Conservation (phyloP, 2,329 filamentous ascomycete genomes). For the Penicillium sclerotiorum region DNA sequence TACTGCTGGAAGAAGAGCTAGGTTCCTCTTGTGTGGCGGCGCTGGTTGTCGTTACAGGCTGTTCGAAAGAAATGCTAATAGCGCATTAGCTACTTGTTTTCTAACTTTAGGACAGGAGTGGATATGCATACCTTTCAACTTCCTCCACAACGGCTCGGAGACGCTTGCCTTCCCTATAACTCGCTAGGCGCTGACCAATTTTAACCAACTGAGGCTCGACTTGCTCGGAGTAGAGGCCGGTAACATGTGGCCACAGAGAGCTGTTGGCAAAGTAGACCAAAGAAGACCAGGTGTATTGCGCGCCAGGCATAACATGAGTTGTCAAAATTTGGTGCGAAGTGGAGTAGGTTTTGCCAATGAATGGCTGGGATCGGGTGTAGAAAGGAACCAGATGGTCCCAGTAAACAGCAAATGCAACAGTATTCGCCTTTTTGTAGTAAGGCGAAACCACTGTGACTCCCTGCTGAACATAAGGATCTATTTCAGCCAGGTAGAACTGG, state of each 20-base stretch:
- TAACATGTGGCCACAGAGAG: constrained; percentile 78
- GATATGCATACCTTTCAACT: constrained; percentile 46
- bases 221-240: constrained; percentile 81
- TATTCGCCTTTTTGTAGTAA: constrained; percentile 75
- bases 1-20: constrained; percentile 19
- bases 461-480: constrained; percentile 74
- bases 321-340: constrained; percentile 68
- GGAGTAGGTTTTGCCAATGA: constrained; percentile 69
- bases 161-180: constrained; percentile 62
- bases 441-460: constrained; percentile 63
- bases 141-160: constrained; percentile 62
- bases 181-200: constrained; percentile 84
- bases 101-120: neutral
- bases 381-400: constrained; percentile 69
- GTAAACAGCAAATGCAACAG: constrained; percentile 42
- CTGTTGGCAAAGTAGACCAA: constrained; percentile 71
- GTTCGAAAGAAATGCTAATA: constrained; percentile 21
- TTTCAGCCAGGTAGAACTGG: constrained; percentile 67
- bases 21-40: constrained; percentile 18
- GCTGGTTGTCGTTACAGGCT: constrained; percentile 27
- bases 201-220: constrained; percentile 93
- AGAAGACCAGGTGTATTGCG: constrained; percentile 70
- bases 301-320: constrained; percentile 71
- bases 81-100: neutral
- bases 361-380: constrained; percentile 74